Conservation (phyloP, 176 grass and related monocot genomes). For the Alopecurus myosuroides region DNA sequence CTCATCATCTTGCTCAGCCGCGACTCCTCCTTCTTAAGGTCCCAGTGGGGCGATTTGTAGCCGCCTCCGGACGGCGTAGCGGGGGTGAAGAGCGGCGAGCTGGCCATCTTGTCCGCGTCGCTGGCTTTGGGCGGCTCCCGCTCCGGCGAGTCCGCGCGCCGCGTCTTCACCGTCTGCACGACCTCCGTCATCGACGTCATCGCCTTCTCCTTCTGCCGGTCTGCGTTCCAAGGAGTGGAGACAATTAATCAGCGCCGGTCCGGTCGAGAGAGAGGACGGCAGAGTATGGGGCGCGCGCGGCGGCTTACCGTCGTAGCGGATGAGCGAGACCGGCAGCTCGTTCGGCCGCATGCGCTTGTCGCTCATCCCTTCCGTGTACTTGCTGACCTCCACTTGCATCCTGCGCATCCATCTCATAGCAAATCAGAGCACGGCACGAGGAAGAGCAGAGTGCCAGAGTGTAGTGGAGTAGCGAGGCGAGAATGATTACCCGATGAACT, state of each 20-base stretch:
- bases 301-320: conserved; percentile 82
- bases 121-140: conserved; percentile 23
- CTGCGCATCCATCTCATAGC: conserved; percentile 13
- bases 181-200: conserved; percentile 90
- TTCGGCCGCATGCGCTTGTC: conserved; percentile 89
- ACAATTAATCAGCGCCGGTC: background rate
- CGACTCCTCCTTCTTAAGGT: conserved; percentile 61
- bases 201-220: conserved; percentile 89
- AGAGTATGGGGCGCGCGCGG: background rate
- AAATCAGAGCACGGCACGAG: background rate
- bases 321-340: conserved; percentile 91
- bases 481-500: conserved; percentile 70
- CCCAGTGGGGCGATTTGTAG: conserved; percentile 55
- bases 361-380: conserved; percentile 93
- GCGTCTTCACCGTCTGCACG: conserved; percentile 81
- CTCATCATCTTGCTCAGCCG: conserved; percentile 22
- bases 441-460: too few species aligned
- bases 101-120: conserved; percentile 33
- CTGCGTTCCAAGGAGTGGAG: conserved; percentile 10
- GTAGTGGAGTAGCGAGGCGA: background rate
- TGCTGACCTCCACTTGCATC: conserved; percentile 99
- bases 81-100: conserved; percentile 22
- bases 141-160: conserved; percentile 39
- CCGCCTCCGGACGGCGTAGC: conserved; percentile 20
- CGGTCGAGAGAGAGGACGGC: background rate